Conservation (phyloP, 495 filamentous ascomycete species). For the Aspergillus homomorphus region DNA sequence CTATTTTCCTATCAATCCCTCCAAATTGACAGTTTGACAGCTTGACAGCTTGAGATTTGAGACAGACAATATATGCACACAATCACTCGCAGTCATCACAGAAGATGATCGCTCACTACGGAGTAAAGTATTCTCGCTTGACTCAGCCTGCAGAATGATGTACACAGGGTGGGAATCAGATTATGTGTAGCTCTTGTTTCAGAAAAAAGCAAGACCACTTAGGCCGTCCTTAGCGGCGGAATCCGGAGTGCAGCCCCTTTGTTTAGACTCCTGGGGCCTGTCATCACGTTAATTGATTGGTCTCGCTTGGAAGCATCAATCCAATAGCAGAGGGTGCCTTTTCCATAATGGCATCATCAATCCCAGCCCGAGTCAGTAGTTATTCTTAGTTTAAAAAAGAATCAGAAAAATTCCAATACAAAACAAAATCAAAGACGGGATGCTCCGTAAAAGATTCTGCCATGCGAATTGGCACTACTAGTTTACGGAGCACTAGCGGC, state of each 20-base stretch:
- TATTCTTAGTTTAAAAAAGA: not conserved
- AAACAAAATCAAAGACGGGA: too few species aligned
- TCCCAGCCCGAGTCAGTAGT: not conserved
- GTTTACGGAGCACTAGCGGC: not conserved
- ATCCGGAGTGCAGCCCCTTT: not conserved
- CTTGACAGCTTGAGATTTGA: not conserved
- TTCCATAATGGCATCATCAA: not conserved
- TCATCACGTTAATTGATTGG: not conserved
- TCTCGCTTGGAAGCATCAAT: not conserved
- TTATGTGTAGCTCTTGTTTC: not conserved
- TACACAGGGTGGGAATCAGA: not conserved
- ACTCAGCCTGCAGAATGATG: not conserved
- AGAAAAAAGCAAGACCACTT: constrained; percentile 1
- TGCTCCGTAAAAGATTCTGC: too few species aligned
- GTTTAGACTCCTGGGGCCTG: not conserved
- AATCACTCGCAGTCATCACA: not conserved
- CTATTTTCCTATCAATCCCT: too few species aligned
- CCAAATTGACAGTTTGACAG: too few species aligned
- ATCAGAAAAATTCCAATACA: too few species aligned
- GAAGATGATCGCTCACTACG: not conserved
- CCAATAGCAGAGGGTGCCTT: not conserved
- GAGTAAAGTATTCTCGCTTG: not conserved
- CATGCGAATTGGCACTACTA: too few species aligned
- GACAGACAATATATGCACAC: not conserved
- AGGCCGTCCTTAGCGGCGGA: not conserved